Conservation (phyloP, 352 stramenopile species). For the Globisporangium irregulare region DNA sequence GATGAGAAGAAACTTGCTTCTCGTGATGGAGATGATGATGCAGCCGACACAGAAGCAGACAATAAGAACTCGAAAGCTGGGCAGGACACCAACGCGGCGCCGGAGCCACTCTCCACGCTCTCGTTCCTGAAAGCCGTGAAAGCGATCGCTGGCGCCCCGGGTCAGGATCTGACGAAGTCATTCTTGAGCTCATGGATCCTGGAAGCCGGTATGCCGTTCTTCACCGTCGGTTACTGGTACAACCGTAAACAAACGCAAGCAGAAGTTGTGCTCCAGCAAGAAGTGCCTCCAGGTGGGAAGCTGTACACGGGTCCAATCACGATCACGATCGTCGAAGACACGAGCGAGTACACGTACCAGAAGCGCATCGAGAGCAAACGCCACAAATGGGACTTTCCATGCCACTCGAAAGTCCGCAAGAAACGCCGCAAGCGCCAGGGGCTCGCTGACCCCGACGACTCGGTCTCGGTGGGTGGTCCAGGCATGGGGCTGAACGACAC, state of each 20-base stretch:
- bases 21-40: slow-evolving; percentile 39
- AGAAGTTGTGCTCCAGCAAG: slow-evolving; percentile 81
- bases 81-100: slow-evolving; percentile 17
- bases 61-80: slow-evolving; percentile 13
- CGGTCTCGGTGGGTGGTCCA: slow-evolving; percentile 66
- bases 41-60: slow-evolving; percentile 15
- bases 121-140: slow-evolving; percentile 84
- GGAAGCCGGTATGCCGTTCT: slow-evolving; percentile 79
- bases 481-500: slow-evolving; percentile 87
- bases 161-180: slow-evolving; percentile 76
- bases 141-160: slow-evolving; percentile 65
- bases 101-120: slow-evolving; percentile 67
- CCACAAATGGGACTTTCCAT: slow-evolving; percentile 86
- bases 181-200: slow-evolving; percentile 84
- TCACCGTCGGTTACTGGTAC: slow-evolving; percentile 87
- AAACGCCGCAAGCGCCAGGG: slow-evolving; percentile 82
- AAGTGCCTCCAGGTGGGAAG: slow-evolving; percentile 75
- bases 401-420: slow-evolving; percentile 85
- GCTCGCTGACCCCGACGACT: slow-evolving; percentile 75
- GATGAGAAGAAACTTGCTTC: slow-evolving; percentile 32
- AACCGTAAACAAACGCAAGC: slow-evolving; percentile 86
- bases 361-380: slow-evolving; percentile 82
- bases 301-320: slow-evolving; percentile 77
- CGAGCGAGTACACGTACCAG: slow-evolving; percentile 76
- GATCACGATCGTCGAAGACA: slow-evolving; percentile 86